Evolutionary conservation across 1,139 yeast species (phyloP).

Genomic region (Candida sojae): DNA sequence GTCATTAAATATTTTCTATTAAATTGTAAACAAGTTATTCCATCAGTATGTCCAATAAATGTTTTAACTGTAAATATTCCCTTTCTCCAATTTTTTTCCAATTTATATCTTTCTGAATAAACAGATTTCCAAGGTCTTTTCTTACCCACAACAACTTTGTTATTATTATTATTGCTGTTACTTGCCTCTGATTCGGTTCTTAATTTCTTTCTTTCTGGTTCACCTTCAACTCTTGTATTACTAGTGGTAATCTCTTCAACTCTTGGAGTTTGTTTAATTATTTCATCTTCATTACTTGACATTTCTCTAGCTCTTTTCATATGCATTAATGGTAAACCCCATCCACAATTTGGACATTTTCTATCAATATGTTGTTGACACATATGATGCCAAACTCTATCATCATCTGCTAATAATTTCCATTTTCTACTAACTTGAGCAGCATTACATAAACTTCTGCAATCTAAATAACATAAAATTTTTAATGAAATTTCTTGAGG

Average conservation of each 20-base stretch:
- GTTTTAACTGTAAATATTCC: conserved; percentile 67
- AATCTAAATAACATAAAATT: conserved; percentile 84
- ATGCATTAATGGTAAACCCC: conserved; percentile 94
- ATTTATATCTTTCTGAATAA: conserved; percentile 84
- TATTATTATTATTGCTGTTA: neutral
- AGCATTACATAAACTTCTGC: conserved; percentile 87
- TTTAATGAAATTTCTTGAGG: conserved; percentile 86
- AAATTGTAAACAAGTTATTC: conserved; percentile 83
- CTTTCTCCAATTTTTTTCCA: conserved; percentile 93
- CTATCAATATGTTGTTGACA: conserved; percentile 97
- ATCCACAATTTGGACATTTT: conserved; percentile 97
- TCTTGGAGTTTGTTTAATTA: conserved; percentile 24
- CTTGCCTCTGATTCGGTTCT: conserved; percentile 1
- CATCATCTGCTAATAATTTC: conserved; percentile 91
- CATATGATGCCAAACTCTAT: conserved; percentile 96
- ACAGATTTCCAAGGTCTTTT: conserved; percentile 94
- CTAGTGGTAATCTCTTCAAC: conserved; percentile 13
- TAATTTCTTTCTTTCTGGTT: conserved; percentile 7
- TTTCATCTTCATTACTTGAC: conserved; percentile 25
- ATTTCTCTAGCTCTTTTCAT: conserved; percentile 71
- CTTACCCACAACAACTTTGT: conserved; percentile 16
- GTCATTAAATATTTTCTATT: conserved; percentile 76
- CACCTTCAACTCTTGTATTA: neutral
- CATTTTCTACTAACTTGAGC: conserved; percentile 88
- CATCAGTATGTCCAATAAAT: conserved; percentile 85